These are phyloP conservation scores for Globisporangium solare DNA, from an alignment of 352 stramenopile genomes.

Conservation along the genomic window DNA sequence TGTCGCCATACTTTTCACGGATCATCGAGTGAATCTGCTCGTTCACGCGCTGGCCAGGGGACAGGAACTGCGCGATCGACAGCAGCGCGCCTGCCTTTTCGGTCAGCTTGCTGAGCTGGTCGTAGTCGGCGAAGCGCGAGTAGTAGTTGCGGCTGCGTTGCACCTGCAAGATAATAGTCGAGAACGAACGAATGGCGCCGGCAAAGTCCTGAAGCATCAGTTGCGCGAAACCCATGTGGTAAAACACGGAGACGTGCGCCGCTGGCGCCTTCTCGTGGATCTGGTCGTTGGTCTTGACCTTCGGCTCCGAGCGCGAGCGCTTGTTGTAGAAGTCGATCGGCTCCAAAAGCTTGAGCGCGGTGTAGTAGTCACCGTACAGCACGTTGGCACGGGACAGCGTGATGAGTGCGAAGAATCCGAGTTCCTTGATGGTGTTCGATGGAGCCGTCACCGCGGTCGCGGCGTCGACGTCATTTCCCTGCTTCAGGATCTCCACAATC, in stretches of 20 bases:
- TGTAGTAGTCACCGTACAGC: constrained; percentile 96
- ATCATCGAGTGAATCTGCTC: constrained; percentile 86
- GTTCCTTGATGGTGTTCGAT: constrained; percentile 81
- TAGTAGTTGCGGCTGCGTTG: constrained; percentile 90
- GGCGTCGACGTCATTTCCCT: constrained; percentile 22
- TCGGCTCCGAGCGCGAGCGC: constrained; percentile 32
- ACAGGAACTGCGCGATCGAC: constrained; percentile 87
- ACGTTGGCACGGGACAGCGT: constrained; percentile 94
- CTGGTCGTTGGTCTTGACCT: constrained; percentile 57
- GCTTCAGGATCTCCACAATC: constrained; percentile 87
- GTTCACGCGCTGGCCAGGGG: constrained; percentile 80
- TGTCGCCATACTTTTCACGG: constrained; percentile 93
- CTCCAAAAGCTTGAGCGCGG: constrained; percentile 89
- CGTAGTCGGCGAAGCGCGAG: constrained; percentile 88
- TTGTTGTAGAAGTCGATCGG: constrained; percentile 90
- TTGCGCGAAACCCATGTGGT: constrained; percentile 97
- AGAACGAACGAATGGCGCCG: constrained; percentile 87
- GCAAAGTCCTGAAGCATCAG: constrained; percentile 97
- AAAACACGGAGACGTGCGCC: constrained; percentile 94
- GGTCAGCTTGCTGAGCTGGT: constrained; percentile 94
- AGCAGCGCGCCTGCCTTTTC: constrained; percentile 95
- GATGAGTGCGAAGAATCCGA: constrained; percentile 96
- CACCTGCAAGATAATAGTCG: constrained; percentile 87
- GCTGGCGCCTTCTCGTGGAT: constrained; percentile 90
- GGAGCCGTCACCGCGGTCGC: constrained; percentile 28